Evolutionary conservation across 129 eudicot species (phyloP), one percentile per base, ranked within the genome.

Genomic region (Saposhnikovia divaricata): DNA sequence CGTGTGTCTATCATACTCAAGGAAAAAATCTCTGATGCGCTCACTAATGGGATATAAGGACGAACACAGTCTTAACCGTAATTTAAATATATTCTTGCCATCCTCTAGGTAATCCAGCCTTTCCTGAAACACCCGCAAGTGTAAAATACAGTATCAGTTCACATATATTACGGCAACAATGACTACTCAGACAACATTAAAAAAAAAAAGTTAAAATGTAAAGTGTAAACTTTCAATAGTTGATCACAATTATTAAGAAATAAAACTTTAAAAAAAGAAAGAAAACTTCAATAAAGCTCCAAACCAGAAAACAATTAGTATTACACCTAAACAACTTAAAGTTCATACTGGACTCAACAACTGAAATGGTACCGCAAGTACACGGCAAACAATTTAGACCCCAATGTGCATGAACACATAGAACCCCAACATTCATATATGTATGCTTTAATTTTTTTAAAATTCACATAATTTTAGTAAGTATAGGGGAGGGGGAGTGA

Each of bases 21-120:
- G 97, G 80, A 95, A 95, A 85, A 95, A 95, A 82, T 95, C 99
- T 77, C 99, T 86, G 63, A 95, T 95, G 45, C 99, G 89, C 91
- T 95, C 99, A 83, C 93, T 95, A 57, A 87, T 75, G 50, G 99
- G 97, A 80, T 95, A 95, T 86, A 95, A 79, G 34, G 99, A 95
- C 1, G 99, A 95, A 83, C 99, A 95, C 79, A 95, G 90, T 39
- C 96, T 92, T 81, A 95, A 82, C 51, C 99, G 91, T 76, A 95
- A 83, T 76, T 89, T 86, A 80, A 95, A 95, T 47, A 92, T 87
- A 84, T 87, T 92, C 82, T 95, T 92, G 43, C 97, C 97, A 79
- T 95, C 99, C 87, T 95, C 99, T 85, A 95, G 78, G 85, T 89
- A 95, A 80, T 95, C 97, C 84, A 92, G 83, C 87, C 90, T 90